Evolutionary conservation across 2,329 filamentous ascomycete species (phyloP), one percentile per base, ranked within the genome.

Genomic region (Neocatenulostroma microsporum): DNA sequence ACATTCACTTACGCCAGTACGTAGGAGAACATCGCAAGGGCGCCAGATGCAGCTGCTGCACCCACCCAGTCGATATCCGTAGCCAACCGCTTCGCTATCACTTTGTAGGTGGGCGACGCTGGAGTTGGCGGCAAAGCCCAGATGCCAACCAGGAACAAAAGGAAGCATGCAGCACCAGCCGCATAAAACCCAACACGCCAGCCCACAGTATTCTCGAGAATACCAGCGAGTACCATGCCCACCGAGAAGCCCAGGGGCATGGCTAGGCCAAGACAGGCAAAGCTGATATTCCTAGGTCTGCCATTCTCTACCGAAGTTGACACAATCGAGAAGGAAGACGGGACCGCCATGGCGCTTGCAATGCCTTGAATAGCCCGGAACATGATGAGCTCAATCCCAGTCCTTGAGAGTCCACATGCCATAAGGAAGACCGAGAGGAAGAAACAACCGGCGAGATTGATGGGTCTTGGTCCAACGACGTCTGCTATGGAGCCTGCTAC

Each of bases 21-120:
- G 48, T 74, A 74, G 2, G 66, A 70, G 2, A 73, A 58, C 39
- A 73, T 55, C 0, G 65, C 70, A 14, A 74, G 52, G 15, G 61
- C 67, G 2, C 62, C 55, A 41, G 62, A 68, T 2, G 64, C 65
- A 15, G 73, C 55, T 0, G 58, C 18, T 7, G 67, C 68, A 1
- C 70, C 72, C 18, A 70, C 48, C 72, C 70, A 76, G 41, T 76
- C 72, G 26, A 75, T 68, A 4, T 72, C 67, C 0, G 47, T 57
- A 15, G 44, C 49, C 11, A 69, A 42, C 23, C 50, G 42, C 4
- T 35, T 50, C 19, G 48, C 9, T 11, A 15, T 19, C 21, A 5
- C 4, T 8, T 13, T 15, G 3, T 19, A 4, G 9, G 8, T 29
- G 7, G 26, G 50, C 54, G 2, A 10, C 5, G 58, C 48, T 7